Base-by-base conservation (phyloP, 805 yeast genomes). In the Blastobotrys terrestris region DNA sequence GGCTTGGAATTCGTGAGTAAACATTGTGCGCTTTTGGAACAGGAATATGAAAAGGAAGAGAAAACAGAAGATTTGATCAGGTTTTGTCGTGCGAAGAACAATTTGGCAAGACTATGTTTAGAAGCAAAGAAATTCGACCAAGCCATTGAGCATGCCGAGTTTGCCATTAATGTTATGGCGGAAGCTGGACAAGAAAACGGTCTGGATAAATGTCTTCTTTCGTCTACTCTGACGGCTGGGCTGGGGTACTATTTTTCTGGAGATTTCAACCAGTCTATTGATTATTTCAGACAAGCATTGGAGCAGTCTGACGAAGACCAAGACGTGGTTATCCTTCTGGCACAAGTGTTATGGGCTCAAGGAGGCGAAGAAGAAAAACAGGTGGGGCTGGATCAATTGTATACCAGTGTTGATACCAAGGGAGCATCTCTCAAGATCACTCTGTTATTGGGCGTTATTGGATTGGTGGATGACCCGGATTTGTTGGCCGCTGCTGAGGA, bases 371-470 rank as follows among this genome's bases (percentile, higher is more conserved):
- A 86, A 3, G 81, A 94, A 1, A 83, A 81, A 54, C 85, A 82
- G 57, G 91, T 90, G 1, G 96, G 97, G 0, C 63, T 87, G 46
- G 96, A 90, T 60, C 96, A 89, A 66, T 68, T 92, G 44, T 84
- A 86, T 59, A 75, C 77, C 20, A 80, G 76, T 60, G 79, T 90
- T 42, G 84, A 78, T 55, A 72, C 70, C 2, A 67, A 77, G 53
- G 96, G 95, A 0, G 73, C 86, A 1, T 80, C 90, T 2, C 68
- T 88, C 46, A 62, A 80, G 20, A 80, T 87, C 1, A 83, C 87
- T 0, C 67, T 91, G 54, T 79, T 89, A 1, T 72, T 92, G 43
- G 97, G 96, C 3, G 90, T 95, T 0, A 81, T 92, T 0, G 74
- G 94, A 2, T 72, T 83, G 7, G 86, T 88, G 49, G 73, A 81